phyloP scores from a whole-genome alignment of 2,329 filamentous ascomycete genomes.

The Pseudocercospora vitis region DNA sequence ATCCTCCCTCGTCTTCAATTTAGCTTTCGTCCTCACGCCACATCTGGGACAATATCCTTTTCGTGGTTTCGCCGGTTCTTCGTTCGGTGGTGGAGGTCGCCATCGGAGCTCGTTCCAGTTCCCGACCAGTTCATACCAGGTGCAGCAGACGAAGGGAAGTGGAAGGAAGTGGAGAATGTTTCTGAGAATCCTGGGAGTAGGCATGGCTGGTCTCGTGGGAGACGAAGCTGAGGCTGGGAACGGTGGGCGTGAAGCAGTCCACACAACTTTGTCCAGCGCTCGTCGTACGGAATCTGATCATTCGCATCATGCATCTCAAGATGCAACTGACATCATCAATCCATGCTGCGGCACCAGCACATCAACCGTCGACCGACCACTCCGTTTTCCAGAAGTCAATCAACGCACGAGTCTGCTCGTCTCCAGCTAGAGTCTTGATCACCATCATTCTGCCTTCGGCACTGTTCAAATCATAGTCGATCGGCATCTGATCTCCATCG shows the following conservation, averaged over 20 bases:
- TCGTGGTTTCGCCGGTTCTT: not conserved
- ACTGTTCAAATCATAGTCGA: conserved; percentile 24
- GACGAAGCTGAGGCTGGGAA: no score
- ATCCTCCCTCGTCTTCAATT: not conserved
- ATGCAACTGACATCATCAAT: not conserved
- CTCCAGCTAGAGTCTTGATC: conserved; percentile 39
- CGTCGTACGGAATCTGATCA: not conserved
- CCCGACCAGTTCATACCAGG: not conserved
- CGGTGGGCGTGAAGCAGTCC: no score
- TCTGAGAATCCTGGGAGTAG: not conserved
- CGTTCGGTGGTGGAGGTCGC: not conserved
- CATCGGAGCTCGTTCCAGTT: not conserved
- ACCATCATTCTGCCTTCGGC: conserved; percentile 24
- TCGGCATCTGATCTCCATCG: conserved; percentile 20
- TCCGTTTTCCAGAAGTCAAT: conserved; percentile 43
- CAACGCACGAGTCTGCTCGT: conserved; percentile 34
- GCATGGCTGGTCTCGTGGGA: no score
- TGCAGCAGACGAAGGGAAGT: no score
- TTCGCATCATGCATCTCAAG: not conserved
- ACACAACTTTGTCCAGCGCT: no score
- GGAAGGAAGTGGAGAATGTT: no score
- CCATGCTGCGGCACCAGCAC: not conserved
- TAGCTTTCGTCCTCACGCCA: not conserved
- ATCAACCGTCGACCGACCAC: conserved; percentile 30
- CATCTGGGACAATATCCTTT: not conserved